phyloP scores from a whole-genome alignment of 495 filamentous ascomycete species.

The Mytilinidion resinicola region DNA sequence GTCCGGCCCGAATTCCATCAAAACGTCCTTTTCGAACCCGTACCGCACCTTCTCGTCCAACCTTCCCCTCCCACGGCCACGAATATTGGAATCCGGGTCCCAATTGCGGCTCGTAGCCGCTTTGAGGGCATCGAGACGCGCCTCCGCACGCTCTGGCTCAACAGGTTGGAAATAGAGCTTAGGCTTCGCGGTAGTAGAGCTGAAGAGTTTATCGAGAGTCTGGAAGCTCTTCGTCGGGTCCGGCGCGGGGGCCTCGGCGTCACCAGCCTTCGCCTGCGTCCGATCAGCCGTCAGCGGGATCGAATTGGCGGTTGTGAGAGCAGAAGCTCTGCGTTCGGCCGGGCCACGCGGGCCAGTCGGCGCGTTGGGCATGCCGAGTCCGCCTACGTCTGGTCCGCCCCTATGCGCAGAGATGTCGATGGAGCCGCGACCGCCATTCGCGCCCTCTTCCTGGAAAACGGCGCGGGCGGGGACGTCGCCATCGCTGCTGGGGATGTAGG shows the following conservation, averaged over 20 bases:
- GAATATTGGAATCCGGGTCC: conserved; percentile 11
- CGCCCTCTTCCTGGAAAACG: conserved; percentile 33
- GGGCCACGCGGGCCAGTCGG: conserved; percentile 10
- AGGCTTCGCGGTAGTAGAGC: conserved; percentile 52
- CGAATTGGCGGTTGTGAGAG: neutral
- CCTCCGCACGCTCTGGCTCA: conserved; percentile 47
- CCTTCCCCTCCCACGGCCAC: conserved; percentile 12
- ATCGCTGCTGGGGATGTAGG: conserved; percentile 56
- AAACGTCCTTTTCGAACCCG: conserved; percentile 60
- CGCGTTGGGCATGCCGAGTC: conserved; percentile 6
- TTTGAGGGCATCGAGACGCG: conserved; percentile 61
- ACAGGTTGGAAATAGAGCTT: conserved; percentile 64
- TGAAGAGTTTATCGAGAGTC: conserved; percentile 59
- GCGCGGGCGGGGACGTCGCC: conserved; percentile 46
- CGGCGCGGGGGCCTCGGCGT: no score
- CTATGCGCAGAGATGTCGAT: neutral
- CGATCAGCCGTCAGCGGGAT: neutral
- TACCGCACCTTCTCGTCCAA: conserved; percentile 62
- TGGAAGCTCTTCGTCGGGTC: conserved; percentile 22
- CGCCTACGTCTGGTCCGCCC: conserved; percentile 10
- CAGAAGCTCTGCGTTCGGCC: neutral
- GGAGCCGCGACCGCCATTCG: neutral
- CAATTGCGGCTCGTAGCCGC: conserved; percentile 46
- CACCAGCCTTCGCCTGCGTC: neutral
- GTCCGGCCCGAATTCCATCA: conserved; percentile 74